phyloP scores from a whole-genome alignment of 371 early-diverging fungal genomes.

The Saksenaea oblongispora region DNA sequence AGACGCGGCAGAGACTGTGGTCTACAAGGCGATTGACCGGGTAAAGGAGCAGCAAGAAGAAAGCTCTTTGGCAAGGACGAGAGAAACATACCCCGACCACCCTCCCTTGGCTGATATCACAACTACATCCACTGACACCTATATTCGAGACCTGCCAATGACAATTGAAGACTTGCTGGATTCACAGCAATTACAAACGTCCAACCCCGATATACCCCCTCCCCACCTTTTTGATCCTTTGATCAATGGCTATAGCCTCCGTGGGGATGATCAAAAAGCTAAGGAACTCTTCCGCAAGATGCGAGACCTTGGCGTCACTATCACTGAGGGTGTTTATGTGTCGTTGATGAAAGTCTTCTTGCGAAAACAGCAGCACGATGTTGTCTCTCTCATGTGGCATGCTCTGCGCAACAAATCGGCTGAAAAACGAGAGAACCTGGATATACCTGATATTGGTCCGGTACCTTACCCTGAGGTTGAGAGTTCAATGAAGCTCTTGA shows the following conservation, averaged over 20 bases:
- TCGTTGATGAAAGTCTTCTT: conserved; percentile 37
- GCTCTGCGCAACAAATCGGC: conserved; percentile 11
- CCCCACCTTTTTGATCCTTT: conserved; percentile 40
- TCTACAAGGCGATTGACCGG: conserved; percentile 22
- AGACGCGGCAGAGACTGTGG: conserved; percentile 28
- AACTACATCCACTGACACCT: conserved; percentile 7
- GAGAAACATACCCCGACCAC: conserved; percentile 3
- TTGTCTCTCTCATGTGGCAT: conserved; percentile 37
- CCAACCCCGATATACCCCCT: conserved; percentile 7
- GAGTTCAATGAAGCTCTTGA: neutral
- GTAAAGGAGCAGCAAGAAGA: neutral
- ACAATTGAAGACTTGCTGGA: conserved; percentile 37
- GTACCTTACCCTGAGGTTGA: conserved; percentile 17
- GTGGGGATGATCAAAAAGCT: conserved; percentile 14
- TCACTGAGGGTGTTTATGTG: conserved; percentile 21
- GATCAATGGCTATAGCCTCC: conserved; percentile 20
- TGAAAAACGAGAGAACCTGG: neutral
- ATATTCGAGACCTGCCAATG: conserved; percentile 22
- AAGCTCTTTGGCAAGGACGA: neutral
- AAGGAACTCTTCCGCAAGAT: conserved; percentile 22
- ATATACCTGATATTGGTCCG: conserved; percentile 11
- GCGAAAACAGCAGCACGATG: conserved; percentile 20
- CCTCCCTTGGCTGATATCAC: conserved; percentile 6
- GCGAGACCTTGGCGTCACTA: conserved; percentile 18
- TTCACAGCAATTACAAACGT: neutral